phyloP scores from a whole-genome alignment of 108 stramenopile genomes.

The Skeletonema menzelii region DNA sequence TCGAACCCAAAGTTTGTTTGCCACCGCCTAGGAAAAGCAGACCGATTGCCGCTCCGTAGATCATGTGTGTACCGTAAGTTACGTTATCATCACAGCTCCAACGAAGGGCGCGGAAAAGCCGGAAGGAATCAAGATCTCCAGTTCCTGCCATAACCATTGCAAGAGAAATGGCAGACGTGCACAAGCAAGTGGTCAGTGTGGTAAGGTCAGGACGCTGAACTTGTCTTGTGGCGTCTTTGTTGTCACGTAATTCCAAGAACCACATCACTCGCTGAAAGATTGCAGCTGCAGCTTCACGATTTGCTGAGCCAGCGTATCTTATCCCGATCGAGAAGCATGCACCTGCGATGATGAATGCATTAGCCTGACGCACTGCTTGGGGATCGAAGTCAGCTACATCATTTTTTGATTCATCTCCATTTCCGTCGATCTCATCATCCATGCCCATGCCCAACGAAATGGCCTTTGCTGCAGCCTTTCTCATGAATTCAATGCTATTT shows the following conservation, averaged over 20 bases:
- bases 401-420: constrained; percentile 3
- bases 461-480: constrained; percentile 38
- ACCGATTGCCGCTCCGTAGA: constrained; percentile 87
- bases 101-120: constrained; percentile 83
- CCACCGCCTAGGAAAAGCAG: constrained; percentile 97
- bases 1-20: constrained; percentile 84
- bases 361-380: constrained; percentile 87
- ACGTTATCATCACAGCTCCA: constrained; percentile 87
- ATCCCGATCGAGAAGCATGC: constrained; percentile 93
- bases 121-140: constrained; percentile 90
- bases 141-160: constrained; percentile 97
- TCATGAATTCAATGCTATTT: constrained; percentile 63
- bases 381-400: constrained; percentile 70
- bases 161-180: constrained; percentile 79
- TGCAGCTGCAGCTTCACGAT: constrained; percentile 66
- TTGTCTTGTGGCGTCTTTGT: constrained; percentile 56
- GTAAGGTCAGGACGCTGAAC: constrained; percentile 80
- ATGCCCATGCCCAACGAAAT: constrained; percentile 5
- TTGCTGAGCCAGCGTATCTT: constrained; percentile 91
- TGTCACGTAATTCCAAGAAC: constrained; percentile 75
- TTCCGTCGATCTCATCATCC: constrained; percentile 10
- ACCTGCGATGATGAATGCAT: constrained; percentile 92
- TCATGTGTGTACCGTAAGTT: constrained; percentile 93
- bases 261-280: constrained; percentile 70
- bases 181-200: constrained; percentile 89